Conservation (phyloP, 1,139 yeast genomes). For the Pichia sp. region DNA sequence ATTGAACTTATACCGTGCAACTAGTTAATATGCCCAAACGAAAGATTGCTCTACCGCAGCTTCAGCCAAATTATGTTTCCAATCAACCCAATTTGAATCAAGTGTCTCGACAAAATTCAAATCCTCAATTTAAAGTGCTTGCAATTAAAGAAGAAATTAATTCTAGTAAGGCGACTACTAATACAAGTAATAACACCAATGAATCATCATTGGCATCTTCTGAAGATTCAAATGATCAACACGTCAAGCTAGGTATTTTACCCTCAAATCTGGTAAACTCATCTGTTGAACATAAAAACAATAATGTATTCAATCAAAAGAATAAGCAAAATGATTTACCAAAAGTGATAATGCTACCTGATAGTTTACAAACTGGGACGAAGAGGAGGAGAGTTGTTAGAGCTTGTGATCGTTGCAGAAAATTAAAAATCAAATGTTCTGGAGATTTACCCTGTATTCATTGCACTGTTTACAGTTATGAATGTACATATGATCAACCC, state of each 20-base stretch:
- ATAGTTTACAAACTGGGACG: slow-evolving; percentile 11
- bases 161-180: no score
- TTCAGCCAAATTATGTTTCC: no score
- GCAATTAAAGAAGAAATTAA: no score
- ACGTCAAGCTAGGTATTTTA: slow-evolving; percentile 5
- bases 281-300: not conserved
- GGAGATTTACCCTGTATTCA: slow-evolving; percentile 85
- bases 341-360: slow-evolving; percentile 24
- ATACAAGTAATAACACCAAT: not conserved
- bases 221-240: not conserved
- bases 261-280: slow-evolving; percentile 1
- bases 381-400: slow-evolving; percentile 76
- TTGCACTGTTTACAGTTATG: slow-evolving; percentile 81
- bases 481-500: slow-evolving; percentile 56
- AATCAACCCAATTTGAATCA: no score
- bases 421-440: slow-evolving; percentile 81
- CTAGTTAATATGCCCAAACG: no score
- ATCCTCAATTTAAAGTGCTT: no score
- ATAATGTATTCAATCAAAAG: not conserved
- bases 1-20: no score
- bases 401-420: slow-evolving; percentile 69
- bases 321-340: slow-evolving; percentile 18
- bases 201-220: not conserved
- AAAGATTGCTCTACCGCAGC: no score
- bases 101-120: no score